These are phyloP conservation scores for Penicillium aurantiogriseum DNA, from an alignment of 2,329 filamentous ascomycete species.

Conservation along the genomic window DNA sequence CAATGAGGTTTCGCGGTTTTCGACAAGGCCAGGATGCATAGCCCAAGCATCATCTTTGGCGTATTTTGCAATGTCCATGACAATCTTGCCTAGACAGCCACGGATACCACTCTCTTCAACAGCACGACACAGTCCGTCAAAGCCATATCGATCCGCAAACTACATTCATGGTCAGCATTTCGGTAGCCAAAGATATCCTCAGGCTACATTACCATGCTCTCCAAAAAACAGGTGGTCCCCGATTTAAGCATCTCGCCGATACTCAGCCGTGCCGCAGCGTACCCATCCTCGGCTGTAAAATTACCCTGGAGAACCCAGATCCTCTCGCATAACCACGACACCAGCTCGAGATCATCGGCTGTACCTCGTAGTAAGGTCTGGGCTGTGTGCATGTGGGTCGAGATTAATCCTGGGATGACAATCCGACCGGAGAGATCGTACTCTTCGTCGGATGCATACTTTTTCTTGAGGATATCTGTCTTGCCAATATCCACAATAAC, in stretches of 20 bases:
- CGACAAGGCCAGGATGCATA: slow-evolving; percentile 46
- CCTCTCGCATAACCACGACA: slow-evolving; percentile 52
- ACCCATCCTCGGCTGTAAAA: slow-evolving; percentile 49
- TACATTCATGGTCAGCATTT: slow-evolving; percentile 7
- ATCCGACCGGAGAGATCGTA: slow-evolving; percentile 44
- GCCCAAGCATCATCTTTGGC: slow-evolving; percentile 44
- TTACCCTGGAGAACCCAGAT: slow-evolving; percentile 52
- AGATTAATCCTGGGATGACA: slow-evolving; percentile 52
- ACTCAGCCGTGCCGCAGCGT: slow-evolving; percentile 49
- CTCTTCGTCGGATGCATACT: slow-evolving; percentile 33
- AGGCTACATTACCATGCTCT: slow-evolving; percentile 46
- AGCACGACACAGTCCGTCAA: slow-evolving; percentile 45
- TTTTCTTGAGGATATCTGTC: slow-evolving; percentile 30
- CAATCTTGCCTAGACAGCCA: slow-evolving; percentile 47
- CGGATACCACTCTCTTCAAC: slow-evolving; percentile 48
- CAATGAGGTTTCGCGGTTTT: slow-evolving; percentile 41
- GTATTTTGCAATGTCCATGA: slow-evolving; percentile 47
- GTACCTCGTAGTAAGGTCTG: slow-evolving; percentile 49
- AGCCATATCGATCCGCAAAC: slow-evolving; percentile 50
- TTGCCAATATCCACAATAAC: slow-evolving; percentile 49
- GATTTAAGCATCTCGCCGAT: slow-evolving; percentile 53
- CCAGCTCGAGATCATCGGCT: slow-evolving; percentile 52
- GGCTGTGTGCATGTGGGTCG: slow-evolving; percentile 52
- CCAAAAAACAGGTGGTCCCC: slow-evolving; percentile 53
- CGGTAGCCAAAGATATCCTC: fast-evolving